Conservation (phyloP, 2,329 filamentous ascomycete species). For the Claviceps digitariae region DNA sequence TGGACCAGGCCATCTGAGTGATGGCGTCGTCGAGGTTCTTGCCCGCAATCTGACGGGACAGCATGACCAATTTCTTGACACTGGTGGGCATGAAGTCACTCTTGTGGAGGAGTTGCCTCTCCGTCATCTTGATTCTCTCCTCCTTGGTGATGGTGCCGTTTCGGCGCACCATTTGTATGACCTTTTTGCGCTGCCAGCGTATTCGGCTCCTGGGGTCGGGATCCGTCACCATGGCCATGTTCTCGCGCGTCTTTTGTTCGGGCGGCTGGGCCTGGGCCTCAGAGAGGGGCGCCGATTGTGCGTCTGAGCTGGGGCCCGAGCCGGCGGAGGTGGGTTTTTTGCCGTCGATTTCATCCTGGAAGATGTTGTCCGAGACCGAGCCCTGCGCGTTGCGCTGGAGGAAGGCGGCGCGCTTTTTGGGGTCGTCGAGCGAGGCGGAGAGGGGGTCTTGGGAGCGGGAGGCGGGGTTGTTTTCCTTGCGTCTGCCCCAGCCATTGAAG, state of each 20-base stretch:
- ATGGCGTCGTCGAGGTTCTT: constrained; percentile 93
- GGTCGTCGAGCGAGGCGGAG: constrained; percentile 26
- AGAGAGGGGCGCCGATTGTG: neutral
- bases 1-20: constrained; percentile 85
- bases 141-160: constrained; percentile 39
- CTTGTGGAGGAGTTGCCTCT: constrained; percentile 41
- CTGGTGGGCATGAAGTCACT: constrained; percentile 69
- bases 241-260: constrained; percentile 28
- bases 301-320: constrained; percentile 4
- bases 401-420: constrained; percentile 28
- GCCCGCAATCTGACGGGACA: constrained; percentile 79
- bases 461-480: constrained; percentile 13
- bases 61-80: constrained; percentile 77
- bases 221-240: constrained; percentile 53
- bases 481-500: constrained; percentile 23
- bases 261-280: neutral
- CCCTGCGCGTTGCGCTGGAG: constrained; percentile 25
- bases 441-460: constrained; percentile 10
- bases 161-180: constrained; percentile 56
- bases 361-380: constrained; percentile 42
- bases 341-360: constrained; percentile 44
- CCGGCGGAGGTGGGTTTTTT: constrained; percentile 10
- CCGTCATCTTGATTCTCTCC: constrained; percentile 53
- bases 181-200: constrained; percentile 72
- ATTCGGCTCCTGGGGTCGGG: constrained; percentile 59